Percentiles rank a stretch among this genome's conserved stretches.
These are phyloP conservation scores for Royoungia palumana DNA, from an alignment of 768 basidiomycete species.

Conservation along the genomic window DNA sequence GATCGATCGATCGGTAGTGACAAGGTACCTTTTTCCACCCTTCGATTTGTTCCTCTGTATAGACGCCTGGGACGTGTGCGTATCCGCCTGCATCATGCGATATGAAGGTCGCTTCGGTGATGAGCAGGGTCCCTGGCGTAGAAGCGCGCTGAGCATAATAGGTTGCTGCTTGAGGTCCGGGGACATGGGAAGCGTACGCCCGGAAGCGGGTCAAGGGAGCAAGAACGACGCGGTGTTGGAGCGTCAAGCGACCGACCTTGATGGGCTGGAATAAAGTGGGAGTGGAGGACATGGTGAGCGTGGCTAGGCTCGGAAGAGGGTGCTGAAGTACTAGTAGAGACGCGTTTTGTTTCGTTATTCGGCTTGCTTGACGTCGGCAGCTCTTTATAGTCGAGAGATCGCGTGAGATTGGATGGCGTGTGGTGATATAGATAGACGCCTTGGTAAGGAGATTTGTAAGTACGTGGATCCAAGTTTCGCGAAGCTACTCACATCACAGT, in stretches of 20 bases:
- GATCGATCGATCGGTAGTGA: slow-evolving; percentile 2
- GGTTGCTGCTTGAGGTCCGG: slow-evolving; percentile 33
- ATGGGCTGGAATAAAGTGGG: slow-evolving; percentile 45
- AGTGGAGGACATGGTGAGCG: background rate
- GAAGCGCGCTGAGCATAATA: slow-evolving; percentile 50
- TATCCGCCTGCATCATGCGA: slow-evolving; percentile 46
- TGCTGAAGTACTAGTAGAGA: background rate
- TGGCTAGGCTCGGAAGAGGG: background rate
- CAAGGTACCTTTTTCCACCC: slow-evolving; percentile 44
- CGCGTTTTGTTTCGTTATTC: background rate
- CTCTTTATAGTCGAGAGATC: background rate
- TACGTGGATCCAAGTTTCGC: no score
- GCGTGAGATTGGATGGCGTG: background rate
- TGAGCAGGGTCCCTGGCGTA: slow-evolving; percentile 42
- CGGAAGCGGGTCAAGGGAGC: slow-evolving; percentile 50
- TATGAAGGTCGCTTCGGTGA: slow-evolving; percentile 57
- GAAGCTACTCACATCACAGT: no score
- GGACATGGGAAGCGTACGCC: slow-evolving; percentile 35
- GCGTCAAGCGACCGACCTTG: slow-evolving; percentile 37
- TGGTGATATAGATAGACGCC: no score
- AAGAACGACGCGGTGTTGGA: slow-evolving; percentile 50
- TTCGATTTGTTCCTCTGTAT: slow-evolving; percentile 44
- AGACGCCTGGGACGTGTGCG: slow-evolving; percentile 29
- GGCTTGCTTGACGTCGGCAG: background rate
- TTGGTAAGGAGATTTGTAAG: no score